Percentiles rank a stretch among this genome's conserved stretches.
phyloP scores from a whole-genome alignment of 2,329 filamentous ascomycete genomes.

The Parastagonospora avenae region DNA sequence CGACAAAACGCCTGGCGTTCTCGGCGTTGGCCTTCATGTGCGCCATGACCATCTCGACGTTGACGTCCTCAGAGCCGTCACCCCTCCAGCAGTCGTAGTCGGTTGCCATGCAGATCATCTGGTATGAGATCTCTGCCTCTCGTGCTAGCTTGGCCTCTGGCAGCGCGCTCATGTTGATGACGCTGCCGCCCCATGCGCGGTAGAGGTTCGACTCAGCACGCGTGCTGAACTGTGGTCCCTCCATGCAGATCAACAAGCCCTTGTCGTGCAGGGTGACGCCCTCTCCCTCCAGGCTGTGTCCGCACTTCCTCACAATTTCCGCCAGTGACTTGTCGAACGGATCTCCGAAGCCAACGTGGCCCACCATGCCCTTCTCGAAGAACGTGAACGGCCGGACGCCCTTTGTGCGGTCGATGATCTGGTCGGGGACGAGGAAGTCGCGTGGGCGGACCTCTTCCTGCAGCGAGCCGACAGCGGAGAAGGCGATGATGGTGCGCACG shows the following conservation, averaged over 20 bases:
- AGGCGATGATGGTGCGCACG: slow-evolving; percentile 89
- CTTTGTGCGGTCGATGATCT: slow-evolving; percentile 97
- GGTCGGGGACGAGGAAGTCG: slow-evolving; percentile 95
- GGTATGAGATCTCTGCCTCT: slow-evolving; percentile 95
- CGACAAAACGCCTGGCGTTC: slow-evolving; percentile 85
- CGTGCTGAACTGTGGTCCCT: slow-evolving; percentile 98
- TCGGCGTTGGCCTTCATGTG: slow-evolving; percentile 93
- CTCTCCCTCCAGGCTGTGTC: slow-evolving; percentile 77
- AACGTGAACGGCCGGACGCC: slow-evolving; percentile 93
- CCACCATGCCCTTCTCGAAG: slow-evolving; percentile 90
- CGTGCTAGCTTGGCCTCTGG: slow-evolving; percentile 95
- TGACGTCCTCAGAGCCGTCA: slow-evolving; percentile 74
- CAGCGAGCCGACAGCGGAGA: slow-evolving; percentile 91
- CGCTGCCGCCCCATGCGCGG: slow-evolving; percentile 87
- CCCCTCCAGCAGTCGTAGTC: slow-evolving; percentile 99
- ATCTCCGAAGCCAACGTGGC: slow-evolving; percentile 93
- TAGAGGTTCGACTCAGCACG: slow-evolving; percentile 96
- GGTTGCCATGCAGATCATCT: slow-evolving; percentile 99
- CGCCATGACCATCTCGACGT: slow-evolving; percentile 95
- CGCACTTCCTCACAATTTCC: slow-evolving; percentile 77
- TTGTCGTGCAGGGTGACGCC: slow-evolving; percentile 82
- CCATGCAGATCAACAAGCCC: slow-evolving; percentile 92
- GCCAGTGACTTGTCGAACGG: slow-evolving; percentile 85
- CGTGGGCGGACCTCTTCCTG: slow-evolving; percentile 92
- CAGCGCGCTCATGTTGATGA: slow-evolving; percentile 98